Conservation (phyloP, 1,139 yeast genomes). For the Protomyces arabidopsidicola region DNA sequence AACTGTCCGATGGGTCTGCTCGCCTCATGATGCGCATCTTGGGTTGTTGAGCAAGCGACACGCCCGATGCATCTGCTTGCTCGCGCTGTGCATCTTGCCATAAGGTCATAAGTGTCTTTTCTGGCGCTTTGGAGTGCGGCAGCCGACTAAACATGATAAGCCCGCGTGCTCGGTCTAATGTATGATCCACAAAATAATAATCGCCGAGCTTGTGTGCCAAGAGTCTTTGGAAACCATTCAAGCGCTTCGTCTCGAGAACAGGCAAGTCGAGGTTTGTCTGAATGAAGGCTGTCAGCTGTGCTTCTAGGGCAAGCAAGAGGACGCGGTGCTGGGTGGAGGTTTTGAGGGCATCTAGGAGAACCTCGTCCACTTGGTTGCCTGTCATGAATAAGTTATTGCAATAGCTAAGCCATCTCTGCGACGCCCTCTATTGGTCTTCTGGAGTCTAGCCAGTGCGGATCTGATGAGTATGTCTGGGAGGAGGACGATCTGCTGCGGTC, state of each 20-base stretch:
- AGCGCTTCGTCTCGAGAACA: conserved; percentile 5
- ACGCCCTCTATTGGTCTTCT: not conserved
- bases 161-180: conserved; percentile 1
- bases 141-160: conserved; percentile 9
- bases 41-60: not conserved
- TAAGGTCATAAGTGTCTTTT: not conserved
- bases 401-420: not conserved
- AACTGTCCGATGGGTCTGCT: not conserved
- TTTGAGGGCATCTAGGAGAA: conserved; percentile 1
- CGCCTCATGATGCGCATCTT: conserved; percentile 18
- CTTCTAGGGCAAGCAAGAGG: not conserved
- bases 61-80: not conserved
- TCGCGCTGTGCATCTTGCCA: not conserved
- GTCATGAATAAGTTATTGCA: not conserved
- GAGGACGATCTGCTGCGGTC: too few species aligned
- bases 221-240: conserved; percentile 21
- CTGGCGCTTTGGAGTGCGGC: conserved; percentile 9
- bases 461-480: not conserved
- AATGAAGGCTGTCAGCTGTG: not conserved
- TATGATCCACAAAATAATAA: conserved; percentile 16
- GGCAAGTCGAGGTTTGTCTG: not conserved
- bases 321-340: not conserved
- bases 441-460: not conserved
- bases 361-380: not conserved
- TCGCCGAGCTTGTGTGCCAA: conserved; percentile 26